A percentile compares a stretch with the other conserved stretches of the same genome.
phyloP scores from a whole-genome alignment of 371 early-diverging fungal genomes.

The Mortierella sp. region DNA sequence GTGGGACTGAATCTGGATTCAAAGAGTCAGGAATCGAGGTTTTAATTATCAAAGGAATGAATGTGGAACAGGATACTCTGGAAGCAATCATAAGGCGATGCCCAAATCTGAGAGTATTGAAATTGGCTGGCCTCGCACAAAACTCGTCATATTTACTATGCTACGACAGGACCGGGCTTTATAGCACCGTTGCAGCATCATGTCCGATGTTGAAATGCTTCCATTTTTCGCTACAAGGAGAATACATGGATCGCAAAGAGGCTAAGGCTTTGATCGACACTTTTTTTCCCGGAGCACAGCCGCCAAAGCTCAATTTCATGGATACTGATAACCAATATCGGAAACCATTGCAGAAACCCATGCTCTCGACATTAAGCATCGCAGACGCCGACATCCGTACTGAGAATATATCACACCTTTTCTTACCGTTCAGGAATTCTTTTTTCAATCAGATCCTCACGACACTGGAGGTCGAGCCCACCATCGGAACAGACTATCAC shows the following conservation, averaged over 20 bases:
- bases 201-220: conserved; percentile 10
- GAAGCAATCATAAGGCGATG: conserved; percentile 7
- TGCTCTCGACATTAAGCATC: not conserved
- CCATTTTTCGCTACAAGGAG: conserved; percentile 13
- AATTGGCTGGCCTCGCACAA: conserved; percentile 2
- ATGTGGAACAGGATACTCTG: conserved; percentile 5
- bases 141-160: not conserved
- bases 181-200: not conserved
- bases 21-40: not conserved
- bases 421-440: not conserved
- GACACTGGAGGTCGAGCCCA: conserved; percentile 10
- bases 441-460: conserved; percentile 7
- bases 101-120: conserved; percentile 2
- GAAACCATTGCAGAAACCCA: not conserved
- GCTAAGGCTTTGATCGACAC: not conserved
- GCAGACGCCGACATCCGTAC: not conserved
- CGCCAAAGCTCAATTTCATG: not conserved
- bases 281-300: not conserved
- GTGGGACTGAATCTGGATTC: not conserved
- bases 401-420: not conserved
- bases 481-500: not conserved
- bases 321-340: not conserved
- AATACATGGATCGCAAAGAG: conserved; percentile 4
- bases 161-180: conserved; percentile 10
- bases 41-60: conserved; percentile 17